Evolutionary conservation across 2,329 filamentous ascomycete genomes (phyloP).

Genomic region (Didymella lethalis): DNA sequence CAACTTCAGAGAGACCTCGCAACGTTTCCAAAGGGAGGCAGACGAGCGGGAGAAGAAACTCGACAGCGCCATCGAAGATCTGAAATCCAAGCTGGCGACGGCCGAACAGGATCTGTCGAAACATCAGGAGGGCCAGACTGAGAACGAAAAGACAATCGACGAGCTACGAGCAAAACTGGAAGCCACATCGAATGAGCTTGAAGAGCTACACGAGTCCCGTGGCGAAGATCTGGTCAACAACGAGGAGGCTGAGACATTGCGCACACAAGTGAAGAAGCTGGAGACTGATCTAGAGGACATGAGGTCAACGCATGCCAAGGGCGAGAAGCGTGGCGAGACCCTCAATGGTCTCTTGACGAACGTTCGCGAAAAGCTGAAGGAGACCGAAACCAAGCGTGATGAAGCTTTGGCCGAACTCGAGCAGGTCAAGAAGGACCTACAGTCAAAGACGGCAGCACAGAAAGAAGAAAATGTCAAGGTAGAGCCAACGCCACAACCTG

Average conservation of each 20-base stretch:
- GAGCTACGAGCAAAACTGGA: constrained; percentile 45
- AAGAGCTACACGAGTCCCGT: constrained; percentile 52
- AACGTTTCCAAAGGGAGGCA: constrained; percentile 49
- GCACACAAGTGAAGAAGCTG: constrained; percentile 41
- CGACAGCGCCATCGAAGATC: constrained; percentile 35
- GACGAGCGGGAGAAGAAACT: constrained; percentile 43
- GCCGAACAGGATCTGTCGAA: constrained; percentile 58
- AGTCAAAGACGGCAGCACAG: constrained; percentile 22
- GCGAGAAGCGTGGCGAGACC: constrained; percentile 63
- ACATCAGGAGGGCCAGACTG: constrained; percentile 52
- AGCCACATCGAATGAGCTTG: constrained; percentile 57
- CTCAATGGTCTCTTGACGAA: constrained; percentile 64
- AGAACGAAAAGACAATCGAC: constrained; percentile 53
- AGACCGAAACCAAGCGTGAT: constrained; percentile 60
- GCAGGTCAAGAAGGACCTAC: constrained; percentile 40
- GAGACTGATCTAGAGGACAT: constrained; percentile 44
- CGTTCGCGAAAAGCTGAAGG: constrained; percentile 62
- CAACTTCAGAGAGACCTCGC: constrained; percentile 61
- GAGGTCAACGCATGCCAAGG: constrained; percentile 45
- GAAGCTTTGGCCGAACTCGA: constrained; percentile 55
- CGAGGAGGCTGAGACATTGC: constrained; percentile 39
- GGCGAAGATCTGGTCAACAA: constrained; percentile 44
- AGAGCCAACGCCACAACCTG: constrained; percentile 24
- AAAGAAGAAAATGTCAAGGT: constrained; percentile 25
- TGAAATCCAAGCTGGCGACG: constrained; percentile 43